phyloP scores from a whole-genome alignment of 352 stramenopile genomes.

The Pythium insidiosum region DNA sequence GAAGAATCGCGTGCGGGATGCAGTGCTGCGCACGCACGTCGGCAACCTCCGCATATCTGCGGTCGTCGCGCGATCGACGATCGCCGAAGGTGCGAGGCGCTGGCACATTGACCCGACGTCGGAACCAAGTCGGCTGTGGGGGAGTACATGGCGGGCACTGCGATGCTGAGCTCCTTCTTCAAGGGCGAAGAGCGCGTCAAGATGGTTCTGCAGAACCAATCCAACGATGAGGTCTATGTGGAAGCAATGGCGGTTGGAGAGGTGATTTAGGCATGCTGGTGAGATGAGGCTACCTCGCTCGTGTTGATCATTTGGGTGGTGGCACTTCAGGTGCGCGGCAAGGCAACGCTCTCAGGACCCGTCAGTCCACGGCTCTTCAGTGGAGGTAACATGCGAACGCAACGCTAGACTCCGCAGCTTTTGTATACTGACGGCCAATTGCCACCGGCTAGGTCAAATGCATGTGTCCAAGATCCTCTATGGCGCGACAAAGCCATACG shows the following conservation, averaged over 20 bases:
- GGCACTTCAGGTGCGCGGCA: constrained; percentile 45
- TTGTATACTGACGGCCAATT: too few relatives aligned
- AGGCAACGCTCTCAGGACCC: constrained; percentile 27
- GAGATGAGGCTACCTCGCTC: background rate
- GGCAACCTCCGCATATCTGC: constrained; percentile 76
- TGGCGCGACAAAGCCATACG: constrained; percentile 59
- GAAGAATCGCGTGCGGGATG: constrained; percentile 42
- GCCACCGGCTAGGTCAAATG: constrained; percentile 39
- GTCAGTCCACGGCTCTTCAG: constrained; percentile 12
- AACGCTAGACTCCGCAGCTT: too few relatives aligned
- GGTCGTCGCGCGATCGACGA: constrained; percentile 49
- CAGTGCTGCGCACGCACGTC: constrained; percentile 65
- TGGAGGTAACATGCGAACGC: constrained; percentile 2
- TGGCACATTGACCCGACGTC: constrained; percentile 41
- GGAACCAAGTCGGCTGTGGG: constrained; percentile 55
- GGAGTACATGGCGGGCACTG: constrained; percentile 83
- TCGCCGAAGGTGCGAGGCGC: constrained; percentile 42
- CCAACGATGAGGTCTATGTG: constrained; percentile 65
- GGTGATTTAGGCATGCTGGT: too few relatives aligned
- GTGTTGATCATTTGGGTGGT: too few relatives aligned
- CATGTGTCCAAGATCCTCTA: constrained; percentile 79
- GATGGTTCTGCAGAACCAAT: constrained; percentile 51
- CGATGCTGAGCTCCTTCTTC: constrained; percentile 84
- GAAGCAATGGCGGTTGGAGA: constrained; percentile 76
- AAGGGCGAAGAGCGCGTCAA: constrained; percentile 85